A percentile compares a stretch with the other conserved stretches of the same genome.
Conservation (phyloP, 2,329 filamentous ascomycete species). For the Colletotrichum sojae region DNA sequence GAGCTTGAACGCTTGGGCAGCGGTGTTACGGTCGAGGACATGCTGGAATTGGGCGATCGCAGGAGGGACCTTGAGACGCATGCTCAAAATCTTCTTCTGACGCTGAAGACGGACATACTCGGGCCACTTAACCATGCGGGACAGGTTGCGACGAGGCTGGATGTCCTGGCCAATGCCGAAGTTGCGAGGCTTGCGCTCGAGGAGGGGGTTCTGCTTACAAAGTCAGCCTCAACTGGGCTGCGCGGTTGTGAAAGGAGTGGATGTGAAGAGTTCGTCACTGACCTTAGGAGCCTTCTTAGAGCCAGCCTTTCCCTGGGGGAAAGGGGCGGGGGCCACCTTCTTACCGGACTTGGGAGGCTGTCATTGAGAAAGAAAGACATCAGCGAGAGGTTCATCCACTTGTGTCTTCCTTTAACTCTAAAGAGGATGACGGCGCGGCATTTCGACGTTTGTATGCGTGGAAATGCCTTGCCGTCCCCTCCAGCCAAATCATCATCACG, state of each 20-base stretch:
- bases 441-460: background rate
- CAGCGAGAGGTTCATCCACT: constrained; percentile 86
- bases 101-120: constrained; percentile 99
- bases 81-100: constrained; percentile 93
- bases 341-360: constrained; percentile 98
- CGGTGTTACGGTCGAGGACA: constrained; percentile 96
- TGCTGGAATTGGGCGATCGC: constrained; percentile 98
- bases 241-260: background rate
- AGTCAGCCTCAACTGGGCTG: constrained; percentile 42
- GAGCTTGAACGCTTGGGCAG: constrained; percentile 97
- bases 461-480: constrained; percentile 54
- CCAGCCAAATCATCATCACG: constrained; percentile 80
- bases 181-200: constrained; percentile 98
- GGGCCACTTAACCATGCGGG: constrained; percentile 99
- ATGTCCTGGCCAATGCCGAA: constrained; percentile 99
- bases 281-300: constrained; percentile 98
- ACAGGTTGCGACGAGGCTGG: constrained; percentile 95
- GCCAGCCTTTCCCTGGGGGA: constrained; percentile 92
- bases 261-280: constrained; percentile 58
- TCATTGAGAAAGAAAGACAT: constrained; percentile 99
- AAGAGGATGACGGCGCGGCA: constrained; percentile 68
- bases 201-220: constrained; percentile 87
- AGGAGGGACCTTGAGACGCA: constrained; percentile 98
- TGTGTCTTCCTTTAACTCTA: constrained; percentile 93
- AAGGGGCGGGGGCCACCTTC: constrained; percentile 97